Percentiles rank a stretch among this genome's conserved stretches.
These are phyloP conservation scores for Sambucus nigra DNA, from an alignment of 129 eudicot species.

Conservation along the genomic window DNA sequence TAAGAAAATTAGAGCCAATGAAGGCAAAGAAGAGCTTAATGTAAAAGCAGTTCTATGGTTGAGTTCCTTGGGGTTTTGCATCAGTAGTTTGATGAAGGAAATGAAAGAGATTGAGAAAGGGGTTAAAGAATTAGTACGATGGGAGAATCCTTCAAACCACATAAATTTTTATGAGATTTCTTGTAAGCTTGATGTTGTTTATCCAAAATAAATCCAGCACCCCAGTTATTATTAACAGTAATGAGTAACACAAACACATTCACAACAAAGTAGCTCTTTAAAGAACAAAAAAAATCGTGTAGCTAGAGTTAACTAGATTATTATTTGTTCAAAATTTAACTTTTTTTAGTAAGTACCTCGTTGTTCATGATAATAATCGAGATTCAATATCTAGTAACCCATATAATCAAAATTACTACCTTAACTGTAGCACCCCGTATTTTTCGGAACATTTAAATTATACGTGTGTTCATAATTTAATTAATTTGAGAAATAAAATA, in stretches of 20 bases:
- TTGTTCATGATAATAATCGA: not conserved
- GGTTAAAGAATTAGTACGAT: constrained; percentile 31
- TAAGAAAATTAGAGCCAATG: constrained; percentile 12
- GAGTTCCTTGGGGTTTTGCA: constrained; percentile 45
- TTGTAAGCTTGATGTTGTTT: constrained; percentile 15
- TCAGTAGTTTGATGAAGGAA: constrained; percentile 33
- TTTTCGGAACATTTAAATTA: too few species aligned
- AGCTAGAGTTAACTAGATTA: too few species aligned
- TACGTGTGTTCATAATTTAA: too few species aligned
- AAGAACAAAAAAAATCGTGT: too few species aligned
- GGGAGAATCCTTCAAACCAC: constrained; percentile 43
- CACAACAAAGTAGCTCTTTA: too few species aligned
- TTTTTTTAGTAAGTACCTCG: too few species aligned
- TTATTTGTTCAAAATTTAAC: too few species aligned
- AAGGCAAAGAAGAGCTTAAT: constrained; percentile 26
- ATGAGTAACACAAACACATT: too few species aligned
- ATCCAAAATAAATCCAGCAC: constrained; percentile 16
- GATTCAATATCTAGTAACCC: too few species aligned
- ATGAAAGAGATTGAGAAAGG: constrained; percentile 25
- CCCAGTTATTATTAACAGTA: not conserved
- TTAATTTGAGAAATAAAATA: too few species aligned
- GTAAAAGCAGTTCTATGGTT: constrained; percentile 30
- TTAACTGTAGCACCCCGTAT: too few species aligned
- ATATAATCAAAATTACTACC: too few species aligned
- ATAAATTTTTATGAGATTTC: constrained; percentile 28